Evolutionary conservation across 2,329 filamentous ascomycete genomes (phyloP), one percentile per base, ranked within the genome.

Genomic region (Arthrobotrys iridis): DNA sequence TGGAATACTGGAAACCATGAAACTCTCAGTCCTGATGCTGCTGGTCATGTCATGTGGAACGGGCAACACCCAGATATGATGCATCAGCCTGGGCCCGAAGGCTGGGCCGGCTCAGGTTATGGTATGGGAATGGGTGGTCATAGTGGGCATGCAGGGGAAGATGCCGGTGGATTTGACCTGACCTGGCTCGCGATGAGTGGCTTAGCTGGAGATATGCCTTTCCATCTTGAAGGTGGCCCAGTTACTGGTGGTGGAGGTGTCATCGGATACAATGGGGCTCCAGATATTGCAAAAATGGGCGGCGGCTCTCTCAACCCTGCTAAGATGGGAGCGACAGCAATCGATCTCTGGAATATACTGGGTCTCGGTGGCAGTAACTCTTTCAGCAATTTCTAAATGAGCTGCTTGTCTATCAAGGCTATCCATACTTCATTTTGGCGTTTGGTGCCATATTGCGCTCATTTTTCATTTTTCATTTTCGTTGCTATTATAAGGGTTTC

Each of bases 141-240:
- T 4, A 18, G 35, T 55, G 26, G 43, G 13, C 43, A 18, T 2
- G 30, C 20, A 13, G 63, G 62, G 4, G 70, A 75, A 43, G 70
- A 75, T 35, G 37, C 45, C 10, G 70, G 71, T 18, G 63, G 71
- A 2, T 75, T 66, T 28, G 71, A 75, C 30, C 48, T 75, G 30
- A 75, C 71, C 18, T 75, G 71, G 71, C 35, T 75, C 37, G 71
- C 71, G 2, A 75, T 75, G 71, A 75, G 62, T 18, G 71, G 71
- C 30, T 22, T 75, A 43, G 57, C 63, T 52, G 71, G 71, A 20
- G 58, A 68, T 68, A 75, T 75, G 71, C 71, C 71, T 37, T 75
- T 75, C 48, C 63, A 75, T 33, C n/a, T 28, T 30, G 71, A 68
- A 13, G 57, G 63, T 40, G 71, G 71, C 8, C 71, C 55, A 30